phyloP scores from a whole-genome alignment of 192 early-diverging fungal genomes.

The Phlyctochytrium arcticum region DNA sequence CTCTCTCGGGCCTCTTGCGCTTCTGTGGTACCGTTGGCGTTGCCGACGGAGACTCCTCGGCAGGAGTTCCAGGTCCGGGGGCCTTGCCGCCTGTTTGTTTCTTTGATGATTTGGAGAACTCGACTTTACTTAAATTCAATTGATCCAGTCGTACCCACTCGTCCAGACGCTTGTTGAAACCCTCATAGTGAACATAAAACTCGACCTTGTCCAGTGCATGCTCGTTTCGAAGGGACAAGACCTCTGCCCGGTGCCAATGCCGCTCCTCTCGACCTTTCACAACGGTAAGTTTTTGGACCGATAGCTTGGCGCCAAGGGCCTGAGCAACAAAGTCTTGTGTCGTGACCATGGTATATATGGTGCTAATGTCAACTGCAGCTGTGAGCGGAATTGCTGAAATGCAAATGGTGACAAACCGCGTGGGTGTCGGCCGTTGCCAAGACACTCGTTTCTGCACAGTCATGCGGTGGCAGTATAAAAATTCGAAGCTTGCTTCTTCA shows the following conservation, averaged over 20 bases:
- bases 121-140: slow-evolving; percentile 20
- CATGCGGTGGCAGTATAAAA: too few relatives aligned
- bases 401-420: too few relatives aligned
- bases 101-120: slow-evolving; percentile 21
- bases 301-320: slow-evolving; percentile 43
- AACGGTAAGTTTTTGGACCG: slow-evolving; percentile 45
- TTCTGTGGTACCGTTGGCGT: slow-evolving; percentile 5
- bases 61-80: not conserved
- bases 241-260: slow-evolving; percentile 78
- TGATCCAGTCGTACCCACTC: slow-evolving; percentile 74
- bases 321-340: slow-evolving; percentile 6
- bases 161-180: slow-evolving; percentile 98
- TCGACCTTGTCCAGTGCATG: slow-evolving; percentile 44
- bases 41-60: slow-evolving; percentile 11
- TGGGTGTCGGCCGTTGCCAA: too few relatives aligned
- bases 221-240: slow-evolving; percentile 65
- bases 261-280: slow-evolving; percentile 39
- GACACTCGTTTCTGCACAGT: too few relatives aligned
- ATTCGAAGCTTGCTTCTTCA: too few relatives aligned
- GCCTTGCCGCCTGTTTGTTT: slow-evolving; percentile 23
- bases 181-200: slow-evolving; percentile 95
- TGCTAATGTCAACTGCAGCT: not conserved
- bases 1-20: slow-evolving; percentile 1
- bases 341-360: not conserved
- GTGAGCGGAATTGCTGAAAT: not conserved